Evolutionary conservation across 768 basidiomycete species (phyloP), one percentile per base, ranked within the genome.

Genomic region (Kondoa malvinella): DNA sequence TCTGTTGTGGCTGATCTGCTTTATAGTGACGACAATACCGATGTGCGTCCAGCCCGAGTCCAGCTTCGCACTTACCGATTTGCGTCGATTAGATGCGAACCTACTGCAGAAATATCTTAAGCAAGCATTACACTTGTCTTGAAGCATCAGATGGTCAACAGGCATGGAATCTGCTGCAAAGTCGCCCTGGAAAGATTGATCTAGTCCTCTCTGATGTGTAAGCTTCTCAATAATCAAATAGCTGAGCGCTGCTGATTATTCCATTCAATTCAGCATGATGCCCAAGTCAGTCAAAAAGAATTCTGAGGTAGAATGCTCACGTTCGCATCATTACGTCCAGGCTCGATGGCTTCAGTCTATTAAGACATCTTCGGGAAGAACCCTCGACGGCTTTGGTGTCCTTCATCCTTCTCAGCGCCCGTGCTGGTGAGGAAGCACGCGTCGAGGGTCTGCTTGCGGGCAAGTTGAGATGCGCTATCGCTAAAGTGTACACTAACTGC

Each of bases 331-430:
- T n/a, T n/a, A n/a, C n/a, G n/a, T n/a, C n/a, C n/a, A 32, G 29
- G 29, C 15, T 67, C 26, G 61, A 25, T 21, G 72, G 62, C 3
- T 34, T 59, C 65, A 58, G 67, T 34, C 66, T 73, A 15, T 67
- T 71, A 17, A 21, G 57, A 8, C 57, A 56, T 0, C 27, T 73
- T 2, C 70, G 70, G 1, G 62, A 62, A 29, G 59, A 70, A 26
- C 66, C 69, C 2, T 1, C 4, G 3, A 70, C 67, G 2, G 63
- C 63, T 1, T 64, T 70, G 17, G 26, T 70, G 1, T 70, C 72
- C 8, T 57, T 71, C 67, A 56, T 73, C 60, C 69, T 73, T 64
- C 66, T 73, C 57, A 65, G 65, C 0, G 72, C 72, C 1, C 67
- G 66, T 16, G 69, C 70, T 0, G 72, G 72, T 1, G 17, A 31